phyloP scores from a whole-genome alignment of 805 yeast genomes.

The Starmera dryadoides region DNA sequence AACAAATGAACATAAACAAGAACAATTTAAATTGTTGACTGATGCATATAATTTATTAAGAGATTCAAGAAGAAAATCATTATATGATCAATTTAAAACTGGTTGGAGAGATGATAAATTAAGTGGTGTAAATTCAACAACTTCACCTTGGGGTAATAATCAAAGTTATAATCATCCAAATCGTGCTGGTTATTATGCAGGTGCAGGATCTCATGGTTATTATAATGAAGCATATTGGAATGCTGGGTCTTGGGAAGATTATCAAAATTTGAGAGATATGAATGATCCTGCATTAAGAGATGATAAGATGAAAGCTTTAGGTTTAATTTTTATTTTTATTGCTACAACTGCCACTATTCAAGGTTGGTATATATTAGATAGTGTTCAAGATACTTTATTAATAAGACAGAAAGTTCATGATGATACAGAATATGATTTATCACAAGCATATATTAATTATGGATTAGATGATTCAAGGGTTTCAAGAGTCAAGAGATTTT shows the following conservation, averaged over 20 bases:
- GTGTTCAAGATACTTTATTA: slow-evolving; percentile 26
- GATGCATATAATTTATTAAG: slow-evolving; percentile 54
- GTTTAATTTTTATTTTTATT: slow-evolving; percentile 33
- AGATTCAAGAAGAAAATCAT: slow-evolving; percentile 32
- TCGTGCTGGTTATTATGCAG: slow-evolving; percentile 1
- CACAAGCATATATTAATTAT: slow-evolving; percentile 39
- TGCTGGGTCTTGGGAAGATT: slow-evolving; percentile 63
- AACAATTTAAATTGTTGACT: slow-evolving; percentile 41
- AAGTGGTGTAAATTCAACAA: too few relatives aligned
- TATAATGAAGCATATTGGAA: slow-evolving; percentile 39
- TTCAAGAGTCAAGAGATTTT: slow-evolving; percentile 47
- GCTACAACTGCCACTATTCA: slow-evolving; percentile 31
- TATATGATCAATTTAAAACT: slow-evolving; percentile 38
- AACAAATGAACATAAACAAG: slow-evolving; percentile 24
- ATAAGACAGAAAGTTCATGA: slow-evolving; percentile 30
- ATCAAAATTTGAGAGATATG: slow-evolving; percentile 30
- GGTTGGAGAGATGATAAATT: slow-evolving; percentile 35
- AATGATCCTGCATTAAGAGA: slow-evolving; percentile 23
- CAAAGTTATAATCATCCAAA: slow-evolving; percentile 16
- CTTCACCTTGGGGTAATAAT: too few relatives aligned
- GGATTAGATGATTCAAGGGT: slow-evolving; percentile 43
- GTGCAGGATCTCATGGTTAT: slow-evolving; percentile 20
- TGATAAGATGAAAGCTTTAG: slow-evolving; percentile 33
- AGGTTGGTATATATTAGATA: slow-evolving; percentile 31
- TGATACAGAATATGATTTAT: slow-evolving; percentile 31